Percentiles rank a stretch among this genome's conserved stretches.
These are phyloP conservation scores for Hypoxylon sp. DNA, from an alignment of 2,329 filamentous ascomycete genomes.

Conservation along the genomic window DNA sequence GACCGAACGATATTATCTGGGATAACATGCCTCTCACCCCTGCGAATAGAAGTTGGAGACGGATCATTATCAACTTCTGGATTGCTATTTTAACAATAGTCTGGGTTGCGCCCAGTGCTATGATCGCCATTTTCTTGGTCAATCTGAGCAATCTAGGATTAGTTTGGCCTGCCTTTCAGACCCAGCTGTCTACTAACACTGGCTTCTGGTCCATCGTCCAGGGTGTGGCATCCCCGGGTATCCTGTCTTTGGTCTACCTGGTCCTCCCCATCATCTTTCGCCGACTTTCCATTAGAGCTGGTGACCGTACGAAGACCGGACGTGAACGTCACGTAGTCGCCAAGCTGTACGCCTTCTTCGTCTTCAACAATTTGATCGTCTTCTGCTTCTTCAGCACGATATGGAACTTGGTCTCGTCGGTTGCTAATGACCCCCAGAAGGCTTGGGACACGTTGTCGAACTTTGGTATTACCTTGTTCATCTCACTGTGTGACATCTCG, in stretches of 20 bases:
- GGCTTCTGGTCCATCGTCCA: slow-evolving; percentile 88
- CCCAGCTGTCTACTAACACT: slow-evolving; percentile 70
- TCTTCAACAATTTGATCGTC: slow-evolving; percentile 95
- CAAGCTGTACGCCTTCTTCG: slow-evolving; percentile 94
- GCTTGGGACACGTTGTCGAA: slow-evolving; percentile 74
- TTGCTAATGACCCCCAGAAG: slow-evolving; percentile 69
- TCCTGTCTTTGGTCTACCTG: slow-evolving; percentile 89
- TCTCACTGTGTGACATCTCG: slow-evolving; percentile 83
- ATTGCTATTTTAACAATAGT: slow-evolving; percentile 81
- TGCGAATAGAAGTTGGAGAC: slow-evolving; percentile 75
- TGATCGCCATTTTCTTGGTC: slow-evolving; percentile 94
- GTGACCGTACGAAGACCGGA: slow-evolving; percentile 91
- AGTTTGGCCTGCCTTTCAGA: slow-evolving; percentile 82
- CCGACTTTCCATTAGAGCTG: slow-evolving; percentile 82
- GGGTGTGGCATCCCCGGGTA: slow-evolving; percentile 87
- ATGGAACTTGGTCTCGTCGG: slow-evolving; percentile 77
- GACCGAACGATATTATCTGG: slow-evolving; percentile 95
- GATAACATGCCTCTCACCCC: slow-evolving; percentile 85
- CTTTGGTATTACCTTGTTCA: slow-evolving; percentile 74
- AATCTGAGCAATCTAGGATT: slow-evolving; percentile 83
- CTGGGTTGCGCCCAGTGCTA: slow-evolving; percentile 92
- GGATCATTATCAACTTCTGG: slow-evolving; percentile 87
- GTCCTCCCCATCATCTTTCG: slow-evolving; percentile 92
- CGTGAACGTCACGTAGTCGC: slow-evolving; percentile 90
- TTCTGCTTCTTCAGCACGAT: slow-evolving; percentile 92